Percentiles rank a stretch among this genome's conserved stretches.
Evolutionary conservation across 192 early-diverging fungal species (phyloP).

Genomic region (Coemansia sp.): DNA sequence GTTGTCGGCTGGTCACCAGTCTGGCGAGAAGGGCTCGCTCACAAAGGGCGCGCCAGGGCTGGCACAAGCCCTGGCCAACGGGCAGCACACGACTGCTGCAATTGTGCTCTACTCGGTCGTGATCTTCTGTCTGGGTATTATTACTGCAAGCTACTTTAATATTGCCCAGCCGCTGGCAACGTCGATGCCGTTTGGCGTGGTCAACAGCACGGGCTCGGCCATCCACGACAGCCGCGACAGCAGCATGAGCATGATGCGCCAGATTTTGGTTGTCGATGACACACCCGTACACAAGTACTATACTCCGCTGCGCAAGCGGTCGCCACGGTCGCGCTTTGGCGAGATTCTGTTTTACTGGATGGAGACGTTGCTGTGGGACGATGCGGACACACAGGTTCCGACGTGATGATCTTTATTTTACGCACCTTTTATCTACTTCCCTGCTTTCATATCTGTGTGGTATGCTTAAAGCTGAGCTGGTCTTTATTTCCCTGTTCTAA

Average conservation of each 20-base stretch:
- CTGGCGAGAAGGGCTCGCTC: constrained; percentile 2
- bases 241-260: constrained; percentile 43
- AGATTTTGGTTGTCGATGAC: constrained; percentile 55
- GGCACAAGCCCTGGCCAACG: constrained; percentile 27
- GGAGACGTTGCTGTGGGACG: constrained; percentile 58
- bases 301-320: constrained; percentile 42
- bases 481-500: background rate
- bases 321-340: constrained; percentile 46
- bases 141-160: constrained; percentile 52
- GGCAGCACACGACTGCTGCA: constrained; percentile 45
- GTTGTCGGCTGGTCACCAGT: constrained; percentile 6
- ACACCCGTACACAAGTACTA: constrained; percentile 43
- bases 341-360: constrained; percentile 59
- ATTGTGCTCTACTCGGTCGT: constrained; percentile 54
- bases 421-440: background rate
- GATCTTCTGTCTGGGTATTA: constrained; percentile 52
- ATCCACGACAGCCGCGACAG: constrained; percentile 14
- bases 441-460: background rate
- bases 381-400: constrained; percentile 40
- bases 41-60: constrained; percentile 23
- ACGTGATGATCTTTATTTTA: constrained; percentile 21
- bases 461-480: background rate
- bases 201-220: constrained; percentile 32
- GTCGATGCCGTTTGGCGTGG: constrained; percentile 23
- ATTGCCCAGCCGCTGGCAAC: constrained; percentile 38